Evolutionary conservation across 2,329 filamentous ascomycete genomes (phyloP), one percentile per base, ranked within the genome.

Genomic region (Leptodontidium sp.): DNA sequence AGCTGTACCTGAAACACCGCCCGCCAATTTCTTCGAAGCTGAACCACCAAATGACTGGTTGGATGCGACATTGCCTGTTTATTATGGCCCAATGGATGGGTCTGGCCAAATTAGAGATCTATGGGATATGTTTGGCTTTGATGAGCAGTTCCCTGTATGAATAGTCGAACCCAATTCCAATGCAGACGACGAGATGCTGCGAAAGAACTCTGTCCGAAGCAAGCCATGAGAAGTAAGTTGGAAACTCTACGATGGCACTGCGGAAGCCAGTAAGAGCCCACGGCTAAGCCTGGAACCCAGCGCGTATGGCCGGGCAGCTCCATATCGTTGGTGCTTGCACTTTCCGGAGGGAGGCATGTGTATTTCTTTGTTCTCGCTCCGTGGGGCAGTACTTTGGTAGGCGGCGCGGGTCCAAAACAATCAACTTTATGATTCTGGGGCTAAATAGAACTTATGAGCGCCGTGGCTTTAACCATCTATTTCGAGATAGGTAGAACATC

Each of bases 101-200:
- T 62, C 59, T 35, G 59, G 59, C 7, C 59, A 62, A 15, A 15
- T 32, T 9, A 24, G 59, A 35, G 59, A 62, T 35, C 24, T 62
- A 15, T 62, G 59, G 59, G 59, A 62, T 49, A 62, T 62, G 59
- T 62, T 62, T 17, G 43, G 59, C 24, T 62, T 62, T 35, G 43
- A 50, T 38, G 59, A 38, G 29, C 59, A 62, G 14, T 50, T 50
- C 21, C 26, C 59, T 29, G 29, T 21, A 0, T 62, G 59, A 62
- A 35, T 24, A 11, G n/a, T n/a, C 4, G 17, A 9, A 43, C 35
- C 11, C 55, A 32, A 32, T 15, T 38, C 7, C 21, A 7, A 12
- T 4, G 43, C 2, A 8, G 15, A 50, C 7, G 17, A 8, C 15
- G 21, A 43, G 12, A 5, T n/a, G 15, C 4, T 52, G 52, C 29